Conservation (phyloP, 2,329 filamentous ascomycete species). For the Leptographium wingfieldii region DNA sequence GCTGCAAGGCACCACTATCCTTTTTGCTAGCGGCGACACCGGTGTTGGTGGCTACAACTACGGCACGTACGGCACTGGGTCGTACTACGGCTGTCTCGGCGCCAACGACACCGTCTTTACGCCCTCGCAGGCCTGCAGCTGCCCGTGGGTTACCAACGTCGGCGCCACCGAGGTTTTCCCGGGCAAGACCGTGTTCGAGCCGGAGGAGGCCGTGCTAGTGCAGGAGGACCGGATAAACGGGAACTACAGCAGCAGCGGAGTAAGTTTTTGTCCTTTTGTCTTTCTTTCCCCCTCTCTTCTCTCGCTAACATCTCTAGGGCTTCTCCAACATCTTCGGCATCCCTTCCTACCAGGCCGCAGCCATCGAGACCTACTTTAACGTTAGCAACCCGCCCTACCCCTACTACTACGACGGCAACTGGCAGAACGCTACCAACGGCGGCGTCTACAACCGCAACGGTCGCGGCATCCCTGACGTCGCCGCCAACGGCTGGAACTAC, state of each 20-base stretch:
- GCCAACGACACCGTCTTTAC: conserved; percentile 12
- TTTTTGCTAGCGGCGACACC: conserved; percentile 35
- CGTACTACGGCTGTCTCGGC: conserved; percentile 9
- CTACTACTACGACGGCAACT: conserved; percentile 25
- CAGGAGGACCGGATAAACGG: background rate
- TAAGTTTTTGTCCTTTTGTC: background rate
- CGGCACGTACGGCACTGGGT: conserved; percentile 22
- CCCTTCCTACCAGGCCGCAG: conserved; percentile 27
- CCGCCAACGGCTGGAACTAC: conserved; percentile 13
- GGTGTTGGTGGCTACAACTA: conserved; percentile 32
- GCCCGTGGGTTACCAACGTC: conserved; percentile 36
- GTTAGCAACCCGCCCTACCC: conserved; percentile 15
- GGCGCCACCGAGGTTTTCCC: conserved; percentile 33
- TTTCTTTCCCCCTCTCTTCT: background rate
- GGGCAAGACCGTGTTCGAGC: conserved; percentile 20
- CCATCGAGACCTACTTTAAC: conserved; percentile 20
- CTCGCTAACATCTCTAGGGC: conserved; percentile 24
- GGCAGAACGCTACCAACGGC: conserved; percentile 7
- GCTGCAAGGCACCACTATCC: conserved; percentile 31
- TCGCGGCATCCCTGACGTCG: conserved; percentile 13
- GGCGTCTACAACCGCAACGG: conserved; percentile 15
- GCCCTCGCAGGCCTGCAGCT: conserved; percentile 14
- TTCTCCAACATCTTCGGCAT: conserved; percentile 30
- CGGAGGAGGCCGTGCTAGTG: conserved; percentile 1
- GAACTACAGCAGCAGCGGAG: conserved; percentile 2